These are phyloP conservation scores for Boletus huronensis DNA, from an alignment of 768 basidiomycete species.

Conservation along the genomic window DNA sequence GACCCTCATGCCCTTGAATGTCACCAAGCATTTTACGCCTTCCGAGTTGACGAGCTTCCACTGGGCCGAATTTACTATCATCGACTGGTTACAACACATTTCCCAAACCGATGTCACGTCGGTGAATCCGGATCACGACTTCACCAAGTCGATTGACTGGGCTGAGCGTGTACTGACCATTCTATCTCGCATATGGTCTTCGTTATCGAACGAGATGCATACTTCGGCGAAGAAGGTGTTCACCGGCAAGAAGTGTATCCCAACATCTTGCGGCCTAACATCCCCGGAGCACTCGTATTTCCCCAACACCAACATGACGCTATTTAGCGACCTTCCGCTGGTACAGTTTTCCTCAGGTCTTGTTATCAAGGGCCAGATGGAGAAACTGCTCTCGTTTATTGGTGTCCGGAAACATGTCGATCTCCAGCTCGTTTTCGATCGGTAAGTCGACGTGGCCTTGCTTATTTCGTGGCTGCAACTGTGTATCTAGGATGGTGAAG, in stretches of 20 bases:
- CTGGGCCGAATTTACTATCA: conserved; percentile 74
- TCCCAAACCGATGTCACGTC: conserved; percentile 43
- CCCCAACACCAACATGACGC: conserved; percentile 66
- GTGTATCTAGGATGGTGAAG: conserved; percentile 66
- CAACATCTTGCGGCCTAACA: conserved; percentile 59
- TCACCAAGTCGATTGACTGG: conserved; percentile 65
- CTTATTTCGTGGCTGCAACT: background rate
- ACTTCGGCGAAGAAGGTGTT: conserved; percentile 42
- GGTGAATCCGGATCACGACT: conserved; percentile 50
- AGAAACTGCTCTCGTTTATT: conserved; percentile 65
- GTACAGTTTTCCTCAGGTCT: conserved; percentile 66
- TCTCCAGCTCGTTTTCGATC: conserved; percentile 87
- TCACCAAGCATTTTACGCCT: conserved; percentile 47
- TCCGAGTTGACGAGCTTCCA: conserved; percentile 59
- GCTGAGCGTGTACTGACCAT: conserved; percentile 73
- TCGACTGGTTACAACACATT: conserved; percentile 74
- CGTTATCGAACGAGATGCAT: conserved; percentile 47
- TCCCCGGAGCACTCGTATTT: conserved; percentile 77
- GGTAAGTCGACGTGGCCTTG: conserved; percentile 41
- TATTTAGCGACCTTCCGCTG: conserved; percentile 83
- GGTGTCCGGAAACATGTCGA: conserved; percentile 92
- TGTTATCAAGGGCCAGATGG: conserved; percentile 63
- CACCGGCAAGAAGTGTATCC: conserved; percentile 46
- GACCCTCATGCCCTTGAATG: conserved; percentile 7
- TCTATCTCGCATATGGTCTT: conserved; percentile 69